A percentile compares a stretch with the other conserved stretches of the same genome.
Evolutionary conservation across 495 filamentous ascomycete species (phyloP).

Genomic region (Aspergillus bertholletiae): DNA sequence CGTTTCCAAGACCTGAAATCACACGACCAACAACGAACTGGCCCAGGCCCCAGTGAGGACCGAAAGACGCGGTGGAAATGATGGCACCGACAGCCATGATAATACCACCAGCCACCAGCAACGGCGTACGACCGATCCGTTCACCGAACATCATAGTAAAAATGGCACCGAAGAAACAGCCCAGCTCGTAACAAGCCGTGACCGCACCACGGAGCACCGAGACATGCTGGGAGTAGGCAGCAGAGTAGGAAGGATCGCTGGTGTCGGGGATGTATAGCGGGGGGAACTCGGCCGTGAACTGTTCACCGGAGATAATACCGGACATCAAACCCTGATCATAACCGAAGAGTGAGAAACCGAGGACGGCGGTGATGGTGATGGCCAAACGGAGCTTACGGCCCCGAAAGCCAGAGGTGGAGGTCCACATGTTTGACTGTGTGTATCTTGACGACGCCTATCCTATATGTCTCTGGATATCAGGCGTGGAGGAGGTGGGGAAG

Average conservation of each 20-base stretch:
- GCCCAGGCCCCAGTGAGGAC: conserved; percentile 39
- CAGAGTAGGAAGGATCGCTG: neutral
- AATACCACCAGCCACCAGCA: conserved; percentile 57
- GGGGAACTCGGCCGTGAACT: conserved; percentile 65
- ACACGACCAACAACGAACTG: conserved; percentile 73
- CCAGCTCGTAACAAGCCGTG: conserved; percentile 78
- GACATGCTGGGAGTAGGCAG: conserved; percentile 34
- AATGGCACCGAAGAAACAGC: conserved; percentile 71
- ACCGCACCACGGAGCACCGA: conserved; percentile 73
- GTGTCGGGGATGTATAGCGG: conserved; percentile 44
- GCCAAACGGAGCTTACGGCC: conserved; percentile 33
- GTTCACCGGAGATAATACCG: conserved; percentile 67
- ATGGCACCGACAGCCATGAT: conserved; percentile 74
- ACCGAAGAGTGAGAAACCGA: conserved; percentile 71
- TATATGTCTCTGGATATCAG: too few relatives aligned
- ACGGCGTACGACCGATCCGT: conserved; percentile 57
- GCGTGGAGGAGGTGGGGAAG: too few relatives aligned
- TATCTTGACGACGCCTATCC: too few relatives aligned
- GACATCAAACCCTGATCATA: conserved; percentile 73
- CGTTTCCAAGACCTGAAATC: conserved; percentile 70
- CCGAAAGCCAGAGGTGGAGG: conserved; percentile 31
- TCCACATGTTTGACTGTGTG: conserved; percentile 37
- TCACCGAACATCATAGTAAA: conserved; percentile 67
- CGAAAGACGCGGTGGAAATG: conserved; percentile 59
- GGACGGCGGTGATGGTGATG: conserved; percentile 41